Conservation (phyloP, 1,139 yeast genomes). For the Kodamaea suecica region DNA sequence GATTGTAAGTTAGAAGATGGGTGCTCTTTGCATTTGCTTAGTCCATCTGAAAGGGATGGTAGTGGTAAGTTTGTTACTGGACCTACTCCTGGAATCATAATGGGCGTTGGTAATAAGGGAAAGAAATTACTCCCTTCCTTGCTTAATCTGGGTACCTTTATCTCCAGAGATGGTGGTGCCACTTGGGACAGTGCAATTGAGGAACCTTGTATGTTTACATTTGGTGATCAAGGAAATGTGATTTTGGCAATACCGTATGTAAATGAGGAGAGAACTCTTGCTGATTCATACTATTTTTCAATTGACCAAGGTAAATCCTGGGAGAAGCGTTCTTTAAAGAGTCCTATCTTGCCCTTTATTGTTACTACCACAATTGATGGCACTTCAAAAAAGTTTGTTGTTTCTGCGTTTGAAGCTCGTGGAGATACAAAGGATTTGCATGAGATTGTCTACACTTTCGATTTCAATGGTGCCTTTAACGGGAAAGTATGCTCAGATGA, state of each 20-base stretch:
- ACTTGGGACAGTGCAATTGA: conserved; percentile 62
- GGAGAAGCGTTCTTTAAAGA: conserved; percentile 51
- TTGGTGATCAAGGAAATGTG: conserved; percentile 81
- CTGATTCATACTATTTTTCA: conserved; percentile 51
- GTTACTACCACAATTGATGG: conserved; percentile 72
- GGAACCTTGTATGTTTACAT: conserved; percentile 55
- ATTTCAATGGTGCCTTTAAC: conserved; percentile 58
- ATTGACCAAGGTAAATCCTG: conserved; percentile 74
- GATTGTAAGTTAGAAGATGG: conserved; percentile 43
- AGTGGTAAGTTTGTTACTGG: conserved; percentile 56
- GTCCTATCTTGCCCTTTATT: conserved; percentile 40
- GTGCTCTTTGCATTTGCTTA: conserved; percentile 58
- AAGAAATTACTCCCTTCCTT: conserved; percentile 23
- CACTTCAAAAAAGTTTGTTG: conserved; percentile 57
- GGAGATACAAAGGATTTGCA: conserved; percentile 13
- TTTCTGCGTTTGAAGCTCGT: conserved; percentile 41
- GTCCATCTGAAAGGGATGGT: conserved; percentile 51
- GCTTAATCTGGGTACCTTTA: conserved; percentile 44
- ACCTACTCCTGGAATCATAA: conserved; percentile 69
- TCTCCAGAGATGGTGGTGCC: conserved; percentile 77
- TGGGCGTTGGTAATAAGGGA: conserved; percentile 60
- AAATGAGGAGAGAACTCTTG: conserved; percentile 14
- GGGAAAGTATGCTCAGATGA: conserved; percentile 47
- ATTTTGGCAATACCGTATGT: conserved; percentile 58
- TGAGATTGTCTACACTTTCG: conserved; percentile 46